These are phyloP conservation scores for Yamagishiella unicocca DNA, from an alignment of 139 green algal species.

Conservation along the genomic window DNA sequence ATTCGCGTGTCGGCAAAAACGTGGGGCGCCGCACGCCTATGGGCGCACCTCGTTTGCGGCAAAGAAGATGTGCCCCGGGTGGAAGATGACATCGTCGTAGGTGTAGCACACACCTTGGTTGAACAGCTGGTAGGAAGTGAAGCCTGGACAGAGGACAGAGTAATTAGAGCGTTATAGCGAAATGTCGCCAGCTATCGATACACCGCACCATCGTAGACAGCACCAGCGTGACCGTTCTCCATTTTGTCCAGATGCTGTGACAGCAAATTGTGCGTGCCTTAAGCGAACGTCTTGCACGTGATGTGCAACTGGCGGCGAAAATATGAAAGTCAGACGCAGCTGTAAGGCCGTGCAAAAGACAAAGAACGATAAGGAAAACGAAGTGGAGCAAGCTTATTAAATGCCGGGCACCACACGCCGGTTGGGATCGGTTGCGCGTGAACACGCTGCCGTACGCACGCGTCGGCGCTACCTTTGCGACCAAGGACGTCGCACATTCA, in stretches of 20 bases:
- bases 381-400: not conserved
- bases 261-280: not conserved
- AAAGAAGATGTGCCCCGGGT: slow-evolving; percentile 98
- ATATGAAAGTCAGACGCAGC: too few species aligned
- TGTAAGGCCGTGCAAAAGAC: not conserved
- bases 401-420: not conserved
- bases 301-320: not conserved
- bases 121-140: slow-evolving; percentile 78
- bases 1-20: too few species aligned
- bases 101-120: slow-evolving; percentile 94
- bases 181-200: not conserved
- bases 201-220: slow-evolving; percentile 36
- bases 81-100: slow-evolving; percentile 99
- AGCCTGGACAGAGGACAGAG: slow-evolving; percentile 82
- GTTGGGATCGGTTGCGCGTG: not conserved
- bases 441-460: not conserved
- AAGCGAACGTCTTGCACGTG: not conserved
- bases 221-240: slow-evolving; percentile 34
- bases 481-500: too few species aligned
- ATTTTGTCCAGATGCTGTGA: not conserved
- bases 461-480: too few species aligned
- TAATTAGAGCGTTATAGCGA: not conserved
- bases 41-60: slow-evolving; percentile 86
- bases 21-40: not conserved
- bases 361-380: not conserved